Conservation (phyloP, 345 rosid species). For the Moricandia moricandioides region DNA sequence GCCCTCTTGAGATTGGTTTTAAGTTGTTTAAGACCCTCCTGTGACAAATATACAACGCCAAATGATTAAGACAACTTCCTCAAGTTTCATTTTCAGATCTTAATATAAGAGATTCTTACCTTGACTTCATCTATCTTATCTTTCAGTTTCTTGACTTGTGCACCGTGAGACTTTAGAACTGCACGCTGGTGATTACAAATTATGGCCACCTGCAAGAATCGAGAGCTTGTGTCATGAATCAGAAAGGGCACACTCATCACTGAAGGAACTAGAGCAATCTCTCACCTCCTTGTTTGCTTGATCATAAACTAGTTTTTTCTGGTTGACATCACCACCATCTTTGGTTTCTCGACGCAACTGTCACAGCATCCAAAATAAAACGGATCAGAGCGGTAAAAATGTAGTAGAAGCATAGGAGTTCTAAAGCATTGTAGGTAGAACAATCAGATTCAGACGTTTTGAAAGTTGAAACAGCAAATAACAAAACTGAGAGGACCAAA, state of each 20-base stretch:
- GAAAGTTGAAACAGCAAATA: neutral
- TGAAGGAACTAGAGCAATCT: neutral
- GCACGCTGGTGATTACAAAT: conserved; percentile 95
- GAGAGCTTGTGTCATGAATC: neutral
- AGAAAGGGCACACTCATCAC: neutral
- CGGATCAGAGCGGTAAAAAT: no score
- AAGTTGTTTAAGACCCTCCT: conserved; percentile 62
- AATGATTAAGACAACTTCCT: neutral
- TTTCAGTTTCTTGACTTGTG: conserved; percentile 17
- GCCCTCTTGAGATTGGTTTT: conserved; percentile 74
- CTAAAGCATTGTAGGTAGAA: no score
- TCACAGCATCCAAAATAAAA: conserved; percentile 26
- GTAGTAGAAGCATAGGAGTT: no score
- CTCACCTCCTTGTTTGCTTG: conserved; percentile 80
- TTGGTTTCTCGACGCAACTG: conserved; percentile 76
- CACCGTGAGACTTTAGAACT: conserved; percentile 66
- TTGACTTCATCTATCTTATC: conserved; percentile 3
- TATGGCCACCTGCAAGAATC: conserved; percentile 70
- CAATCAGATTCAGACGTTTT: neutral
- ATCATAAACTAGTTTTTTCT: conserved; percentile 65
- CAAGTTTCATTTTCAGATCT: neutral
- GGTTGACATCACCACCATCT: conserved; percentile 77
- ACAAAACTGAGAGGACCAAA: neutral
- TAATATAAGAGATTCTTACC: conserved; percentile 35
- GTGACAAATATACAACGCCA: neutral